These are phyloP conservation scores for Mortierella sp. DNA, from an alignment of 371 early-diverging fungal genomes.

Conservation along the genomic window DNA sequence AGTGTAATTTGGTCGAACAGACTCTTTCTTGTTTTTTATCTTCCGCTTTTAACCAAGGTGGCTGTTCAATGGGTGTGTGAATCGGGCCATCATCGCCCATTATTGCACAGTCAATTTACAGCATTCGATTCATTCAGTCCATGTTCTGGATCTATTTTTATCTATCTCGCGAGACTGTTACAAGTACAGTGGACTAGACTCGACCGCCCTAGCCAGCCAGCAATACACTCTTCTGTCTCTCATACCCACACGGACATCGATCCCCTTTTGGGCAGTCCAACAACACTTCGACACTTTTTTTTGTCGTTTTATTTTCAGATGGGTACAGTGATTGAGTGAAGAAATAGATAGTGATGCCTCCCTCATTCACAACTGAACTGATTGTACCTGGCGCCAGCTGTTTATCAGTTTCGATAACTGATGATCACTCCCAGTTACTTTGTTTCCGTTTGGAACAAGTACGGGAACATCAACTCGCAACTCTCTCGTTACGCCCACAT, in stretches of 20 bases:
- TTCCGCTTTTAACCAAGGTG: not conserved
- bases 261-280: conserved; percentile 5
- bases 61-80: not conserved
- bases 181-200: not conserved
- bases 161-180: not conserved
- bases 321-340: not conserved
- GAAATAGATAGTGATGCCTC: not conserved
- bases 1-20: not conserved
- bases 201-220: not conserved
- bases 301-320: not conserved
- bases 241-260: not conserved
- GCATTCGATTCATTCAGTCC: not conserved
- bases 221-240: not conserved
- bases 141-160: conserved; percentile 7
- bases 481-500: not conserved
- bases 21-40: not conserved
- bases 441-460: conserved; percentile 3
- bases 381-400: not conserved
- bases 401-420: conserved; percentile 3
- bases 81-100: conserved; percentile 12
- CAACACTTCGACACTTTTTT: not conserved
- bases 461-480: no score
- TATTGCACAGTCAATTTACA: not conserved
- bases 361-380: not conserved
- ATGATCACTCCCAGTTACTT: not conserved